Base-by-base conservation (phyloP, 164 flowering plant species). In the Paratinospora sagittata region DNA sequence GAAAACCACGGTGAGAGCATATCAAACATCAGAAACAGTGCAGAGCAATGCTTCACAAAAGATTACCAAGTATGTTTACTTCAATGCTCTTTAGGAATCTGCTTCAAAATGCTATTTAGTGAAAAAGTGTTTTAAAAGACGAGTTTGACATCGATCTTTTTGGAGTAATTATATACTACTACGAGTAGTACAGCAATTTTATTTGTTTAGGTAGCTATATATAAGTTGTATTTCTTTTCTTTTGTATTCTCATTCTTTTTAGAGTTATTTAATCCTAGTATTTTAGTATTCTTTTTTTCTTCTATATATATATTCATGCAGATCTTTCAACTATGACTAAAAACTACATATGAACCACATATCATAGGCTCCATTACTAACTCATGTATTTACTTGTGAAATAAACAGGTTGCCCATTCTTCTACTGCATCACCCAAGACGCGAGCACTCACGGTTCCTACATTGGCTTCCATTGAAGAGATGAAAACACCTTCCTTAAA, bases 391-490 rank as follows among this genome's bases (percentile, higher is more conserved):
- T n/a, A n/a, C 8, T 1, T 55, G 24, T 55, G 23, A 55, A 55
- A 55, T n/a, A 55, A 55, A 55, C 24, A 55, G 93, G 84, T 85
- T 70, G 93, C 88, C 64, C 62, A 71, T 55, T 27, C 75, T 27
- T 63, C 74, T 13, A 43, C 69, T n/a, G 49, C 70, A 49, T 77
- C 81, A 8, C 83, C 84, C 4, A 75, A 66, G 75, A 85, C 78
- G 70, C 82, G 79, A 74, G 78, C 23, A 36, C 74, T 88, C 45
- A 33, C 21, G 13, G 81, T 89, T 24, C 97, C 97, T 0, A 85
- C 85, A 58, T 37, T 88, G 78, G 83, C 79, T 65, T 85, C 88
- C 52, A 87, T 89, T 49, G 94, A 89, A 74, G 86, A 80, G 72
- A 73, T 89, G 86, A 84, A 85, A 71, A 78, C 87, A 60, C 74